Percentiles rank a stretch among this genome's conserved stretches.
Evolutionary conservation across 345 rosid genomes (phyloP).

Genomic region (Bruguiera parviflora): DNA sequence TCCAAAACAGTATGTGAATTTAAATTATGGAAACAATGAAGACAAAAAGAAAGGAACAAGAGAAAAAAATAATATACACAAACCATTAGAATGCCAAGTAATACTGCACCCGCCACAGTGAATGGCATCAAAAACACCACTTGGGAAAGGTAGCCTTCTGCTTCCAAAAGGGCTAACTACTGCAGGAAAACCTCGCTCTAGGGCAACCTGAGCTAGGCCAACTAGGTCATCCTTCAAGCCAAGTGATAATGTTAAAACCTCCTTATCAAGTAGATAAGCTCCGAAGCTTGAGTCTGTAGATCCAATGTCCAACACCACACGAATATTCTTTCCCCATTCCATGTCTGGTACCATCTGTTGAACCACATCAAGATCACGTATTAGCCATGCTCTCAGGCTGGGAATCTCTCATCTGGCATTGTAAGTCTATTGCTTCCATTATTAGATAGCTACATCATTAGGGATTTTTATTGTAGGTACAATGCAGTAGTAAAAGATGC

Average conservation of each 20-base stretch:
- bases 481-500: background rate
- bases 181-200: constrained; percentile 89
- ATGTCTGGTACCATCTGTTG: constrained; percentile 97
- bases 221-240: constrained; percentile 91
- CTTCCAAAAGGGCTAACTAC: constrained; percentile 61
- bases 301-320: constrained; percentile 80
- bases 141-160: constrained; percentile 88
- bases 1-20: background rate
- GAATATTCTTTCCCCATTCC: constrained; percentile 98
- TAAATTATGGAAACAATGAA: background rate
- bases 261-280: constrained; percentile 73
- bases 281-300: constrained; percentile 69
- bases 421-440: background rate
- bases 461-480: background rate
- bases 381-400: background rate
- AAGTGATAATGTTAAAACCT: constrained; percentile 64
- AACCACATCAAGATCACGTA: constrained; percentile 27
- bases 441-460: background rate
- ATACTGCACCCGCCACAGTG: constrained; percentile 80
- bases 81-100: constrained; percentile 83
- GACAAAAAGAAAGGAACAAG: background rate
- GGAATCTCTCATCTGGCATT: background rate
- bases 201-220: constrained; percentile 82
- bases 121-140: constrained; percentile 83
- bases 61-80: constrained; percentile 13